phyloP scores from a whole-genome alignment of 306 rosid genomes.

The Gleditsia sinensis region DNA sequence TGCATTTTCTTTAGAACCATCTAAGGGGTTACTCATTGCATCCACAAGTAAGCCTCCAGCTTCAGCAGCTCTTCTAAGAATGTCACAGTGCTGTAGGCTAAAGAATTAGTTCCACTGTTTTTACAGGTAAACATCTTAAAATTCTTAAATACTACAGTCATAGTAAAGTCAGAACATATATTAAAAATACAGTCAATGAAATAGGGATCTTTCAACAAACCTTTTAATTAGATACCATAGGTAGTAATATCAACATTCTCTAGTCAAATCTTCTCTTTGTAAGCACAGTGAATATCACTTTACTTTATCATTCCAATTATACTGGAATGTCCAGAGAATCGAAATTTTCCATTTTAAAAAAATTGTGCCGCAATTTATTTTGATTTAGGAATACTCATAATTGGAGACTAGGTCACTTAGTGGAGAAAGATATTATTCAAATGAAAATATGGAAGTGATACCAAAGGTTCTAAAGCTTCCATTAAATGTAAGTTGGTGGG shows the following conservation, averaged over 20 bases:
- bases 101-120: conserved; percentile 34
- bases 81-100: conserved; percentile 74
- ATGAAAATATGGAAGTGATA: neutral
- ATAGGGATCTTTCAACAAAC: neutral
- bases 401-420: conserved; percentile 4
- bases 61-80: conserved; percentile 84
- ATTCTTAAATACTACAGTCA: neutral
- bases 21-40: conserved; percentile 63
- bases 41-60: conserved; percentile 82
- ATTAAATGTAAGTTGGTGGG: neutral
- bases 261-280: conserved; percentile 9
- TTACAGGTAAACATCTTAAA: neutral
- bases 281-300: neutral
- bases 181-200: neutral
- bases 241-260: neutral
- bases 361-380: conserved; percentile 1
- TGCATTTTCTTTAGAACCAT: conserved; percentile 50
- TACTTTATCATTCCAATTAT: neutral
- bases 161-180: conserved; percentile 4
- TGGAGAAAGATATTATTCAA: neutral
- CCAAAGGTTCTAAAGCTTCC: neutral
- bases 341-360: neutral
- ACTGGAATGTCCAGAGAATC: neutral
- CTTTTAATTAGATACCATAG: neutral
- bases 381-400: neutral